Evolutionary conservation across 129 eudicot species (phyloP).

Genomic region (Centaurea solstitialis): DNA sequence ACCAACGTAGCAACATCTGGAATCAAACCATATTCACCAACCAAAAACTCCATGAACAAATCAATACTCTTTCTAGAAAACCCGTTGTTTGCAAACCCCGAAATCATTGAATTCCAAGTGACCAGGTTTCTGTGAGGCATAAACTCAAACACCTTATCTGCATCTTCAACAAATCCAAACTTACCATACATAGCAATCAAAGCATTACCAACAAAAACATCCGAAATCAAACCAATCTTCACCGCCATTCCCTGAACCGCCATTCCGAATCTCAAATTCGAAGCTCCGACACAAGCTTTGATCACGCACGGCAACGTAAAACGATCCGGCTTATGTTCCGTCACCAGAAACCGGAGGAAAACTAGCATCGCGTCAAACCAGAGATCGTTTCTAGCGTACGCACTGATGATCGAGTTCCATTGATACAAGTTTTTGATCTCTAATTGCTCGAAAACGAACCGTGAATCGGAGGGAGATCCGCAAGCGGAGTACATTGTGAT

Average conservation of each 20-base stretch:
- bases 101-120: conserved; percentile 59
- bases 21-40: conserved; percentile 15
- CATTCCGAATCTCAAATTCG: conserved; percentile 33
- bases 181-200: conserved; percentile 51
- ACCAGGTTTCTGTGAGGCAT: conserved; percentile 55
- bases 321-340: conserved; percentile 42
- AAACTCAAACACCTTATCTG: conserved; percentile 42
- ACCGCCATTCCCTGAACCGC: conserved; percentile 55
- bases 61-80: conserved; percentile 26
- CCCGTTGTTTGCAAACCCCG: conserved; percentile 38
- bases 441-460: conserved; percentile 28
- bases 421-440: conserved; percentile 39
- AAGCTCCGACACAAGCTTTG: conserved; percentile 49
- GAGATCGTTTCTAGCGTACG: conserved; percentile 45
- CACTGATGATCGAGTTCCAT: conserved; percentile 58
- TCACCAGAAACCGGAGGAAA: conserved; percentile 35
- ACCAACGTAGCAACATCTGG: conserved; percentile 63
- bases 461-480: conserved; percentile 48
- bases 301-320: conserved; percentile 70
- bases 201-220: conserved; percentile 61
- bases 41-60: conserved; percentile 42
- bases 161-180: conserved; percentile 41
- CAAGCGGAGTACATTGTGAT: conserved; percentile 63
- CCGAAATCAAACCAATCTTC: conserved; percentile 45
- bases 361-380: conserved; percentile 41